Evolutionary conservation across 768 basidiomycete species (phyloP), one percentile per base, ranked within the genome.

Genomic region (Chalciporus chontae): DNA sequence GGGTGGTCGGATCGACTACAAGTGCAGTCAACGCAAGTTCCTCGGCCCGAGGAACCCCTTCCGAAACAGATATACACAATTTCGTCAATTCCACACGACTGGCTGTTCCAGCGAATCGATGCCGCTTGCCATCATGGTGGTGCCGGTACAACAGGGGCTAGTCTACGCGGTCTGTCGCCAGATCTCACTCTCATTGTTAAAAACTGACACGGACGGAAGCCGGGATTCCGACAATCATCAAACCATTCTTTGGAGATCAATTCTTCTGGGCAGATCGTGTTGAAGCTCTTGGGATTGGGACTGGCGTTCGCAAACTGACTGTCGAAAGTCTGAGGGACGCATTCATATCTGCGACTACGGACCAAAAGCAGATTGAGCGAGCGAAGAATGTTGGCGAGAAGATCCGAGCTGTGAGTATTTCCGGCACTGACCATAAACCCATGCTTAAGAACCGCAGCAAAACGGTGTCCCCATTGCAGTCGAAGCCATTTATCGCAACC

Each of bases 111-210:
- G 55, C 80, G 85, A 40, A 92, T 99, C 51, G 90, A 94, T 63
- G 95, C 93, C n/a, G 92, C 92, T 15, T 96, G 94, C 55, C 95
- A 99, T 73, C 95, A 99, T 62, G 95, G 95, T 51, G 95, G 95
- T 47, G 93, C 95, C 4, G 95, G 95, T 18, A 96, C 95, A 3
- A 94, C 93, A 1, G 94, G 94, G 8, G 95, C 95, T 15, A 94
- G 90, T 71, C 72, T 96, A 56, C 75, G 93, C 77, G 93, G 92
- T 93, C 52, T 47, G 77, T 64, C 6, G 15, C 34, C 32, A 29
- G 37, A 13, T n/a, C 36, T 13, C 13, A n/a, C 23, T 31, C 36
- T 23, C 15, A 32, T 18, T 27, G 8, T 18, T 11, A 15, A 15
- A 23, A 17, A 36, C 40, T 61, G 53, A 64, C 29, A 34, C 8